Conservation (phyloP, 202 grass and related monocot genomes). For the Panicum virgatum region DNA sequence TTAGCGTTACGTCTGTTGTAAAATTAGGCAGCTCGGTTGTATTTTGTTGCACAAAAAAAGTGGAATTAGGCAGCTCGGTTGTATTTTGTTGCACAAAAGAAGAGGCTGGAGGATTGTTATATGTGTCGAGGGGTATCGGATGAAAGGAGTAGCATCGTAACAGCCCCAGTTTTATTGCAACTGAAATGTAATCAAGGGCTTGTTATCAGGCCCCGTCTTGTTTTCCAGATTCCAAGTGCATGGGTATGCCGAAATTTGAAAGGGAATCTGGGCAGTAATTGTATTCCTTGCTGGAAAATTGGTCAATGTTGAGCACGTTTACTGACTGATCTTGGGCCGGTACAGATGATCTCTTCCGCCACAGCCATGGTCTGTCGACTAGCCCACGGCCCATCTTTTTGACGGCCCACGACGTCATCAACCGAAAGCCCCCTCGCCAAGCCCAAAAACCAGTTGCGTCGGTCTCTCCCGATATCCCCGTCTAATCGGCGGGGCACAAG, state of each 20-base stretch:
- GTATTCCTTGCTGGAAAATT: not conserved
- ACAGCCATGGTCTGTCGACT: not conserved
- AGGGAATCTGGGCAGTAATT: not conserved
- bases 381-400: not conserved
- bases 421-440: not conserved
- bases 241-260: not conserved
- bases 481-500: too few species aligned
- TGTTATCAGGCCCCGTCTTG: not conserved
- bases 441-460: not conserved
- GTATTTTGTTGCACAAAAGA: not conserved
- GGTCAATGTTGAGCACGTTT: not conserved
- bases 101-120: not conserved
- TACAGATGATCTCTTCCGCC: not conserved
- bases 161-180: not conserved
- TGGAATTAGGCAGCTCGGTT: constrained; percentile 32
- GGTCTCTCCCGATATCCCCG: not conserved
- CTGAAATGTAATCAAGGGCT: not conserved
- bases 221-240: not conserved
- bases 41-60: not conserved
- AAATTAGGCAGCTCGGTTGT: constrained; percentile 27
- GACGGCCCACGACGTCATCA: not conserved
- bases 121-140: not conserved
- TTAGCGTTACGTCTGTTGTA: constrained; percentile 1
- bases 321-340: not conserved
- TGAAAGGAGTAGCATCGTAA: not conserved